Evolutionary conservation across 768 basidiomycete species (phyloP).

Genomic region (Leccinellum rugosiceps): DNA sequence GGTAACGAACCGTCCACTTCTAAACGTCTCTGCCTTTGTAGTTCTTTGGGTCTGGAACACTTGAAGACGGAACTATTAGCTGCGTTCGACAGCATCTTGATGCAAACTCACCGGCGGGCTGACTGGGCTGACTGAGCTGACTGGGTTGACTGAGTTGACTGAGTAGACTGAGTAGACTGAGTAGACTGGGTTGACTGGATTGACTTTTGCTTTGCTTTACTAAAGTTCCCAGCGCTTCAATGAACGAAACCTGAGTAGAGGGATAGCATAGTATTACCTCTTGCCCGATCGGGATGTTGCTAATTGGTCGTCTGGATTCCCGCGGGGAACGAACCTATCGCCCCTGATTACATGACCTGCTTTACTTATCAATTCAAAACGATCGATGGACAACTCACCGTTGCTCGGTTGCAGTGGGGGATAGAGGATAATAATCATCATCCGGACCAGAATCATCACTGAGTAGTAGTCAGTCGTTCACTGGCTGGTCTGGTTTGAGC

Average conservation of each 20-base stretch:
- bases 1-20: not conserved
- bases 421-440: not conserved
- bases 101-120: too few species aligned
- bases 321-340: constrained; percentile 9
- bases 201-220: too few species aligned
- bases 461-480: too few species aligned
- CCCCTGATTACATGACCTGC: not conserved
- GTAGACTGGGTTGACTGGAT: too few species aligned
- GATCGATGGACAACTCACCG: not conserved
- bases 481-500: not conserved
- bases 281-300: not conserved
- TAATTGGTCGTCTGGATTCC: too few species aligned
- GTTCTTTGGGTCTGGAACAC: not conserved
- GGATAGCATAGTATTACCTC: not conserved
- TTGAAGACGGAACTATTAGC: not conserved
- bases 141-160: too few species aligned
- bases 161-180: too few species aligned
- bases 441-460: not conserved
- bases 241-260: not conserved
- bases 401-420: not conserved
- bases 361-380: not conserved
- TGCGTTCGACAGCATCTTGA: not conserved
- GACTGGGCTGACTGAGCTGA: too few species aligned
- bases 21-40: not conserved
- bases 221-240: too few species aligned